These are phyloP conservation scores for Rhizophlyctis rosea DNA, from an alignment of 192 early-diverging fungal species.

Conservation along the genomic window DNA sequence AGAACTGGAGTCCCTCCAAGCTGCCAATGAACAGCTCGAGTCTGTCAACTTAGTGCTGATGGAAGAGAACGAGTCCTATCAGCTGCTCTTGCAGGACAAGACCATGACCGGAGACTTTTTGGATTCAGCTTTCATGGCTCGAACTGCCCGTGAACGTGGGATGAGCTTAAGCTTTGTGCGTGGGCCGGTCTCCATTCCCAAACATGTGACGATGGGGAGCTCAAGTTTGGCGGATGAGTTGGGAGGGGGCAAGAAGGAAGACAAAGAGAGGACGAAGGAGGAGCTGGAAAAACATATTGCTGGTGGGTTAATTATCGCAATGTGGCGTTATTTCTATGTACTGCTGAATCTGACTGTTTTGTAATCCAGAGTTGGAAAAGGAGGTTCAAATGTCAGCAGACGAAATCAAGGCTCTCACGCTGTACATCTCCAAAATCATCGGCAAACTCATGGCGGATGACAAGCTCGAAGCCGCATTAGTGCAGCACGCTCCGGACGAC, in stretches of 20 bases:
- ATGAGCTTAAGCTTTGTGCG: no score
- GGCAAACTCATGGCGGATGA: not conserved
- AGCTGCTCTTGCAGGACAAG: not conserved
- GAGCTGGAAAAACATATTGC: no score
- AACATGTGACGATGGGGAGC: not conserved
- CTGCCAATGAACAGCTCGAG: not conserved
- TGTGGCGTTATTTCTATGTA: no score
- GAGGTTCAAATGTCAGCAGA: not conserved
- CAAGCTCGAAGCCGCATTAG: not conserved
- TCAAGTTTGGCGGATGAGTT: not conserved
- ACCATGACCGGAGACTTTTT: not conserved
- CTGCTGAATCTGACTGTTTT: no score
- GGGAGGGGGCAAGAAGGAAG: no score
- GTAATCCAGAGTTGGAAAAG: not conserved
- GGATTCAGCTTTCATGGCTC: not conserved
- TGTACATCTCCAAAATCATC: not conserved
- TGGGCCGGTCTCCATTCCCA: no score
- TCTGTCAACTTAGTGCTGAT: not conserved
- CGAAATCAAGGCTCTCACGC: not conserved
- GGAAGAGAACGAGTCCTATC: not conserved
- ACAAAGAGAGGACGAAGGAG: no score
- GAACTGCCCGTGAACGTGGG: not conserved
- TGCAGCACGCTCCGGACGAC: not conserved
- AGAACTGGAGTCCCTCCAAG: not conserved
- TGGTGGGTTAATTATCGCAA: no score